phyloP scores from a whole-genome alignment of 2,329 filamentous ascomycete species.

The Elsinoe ampelina region DNA sequence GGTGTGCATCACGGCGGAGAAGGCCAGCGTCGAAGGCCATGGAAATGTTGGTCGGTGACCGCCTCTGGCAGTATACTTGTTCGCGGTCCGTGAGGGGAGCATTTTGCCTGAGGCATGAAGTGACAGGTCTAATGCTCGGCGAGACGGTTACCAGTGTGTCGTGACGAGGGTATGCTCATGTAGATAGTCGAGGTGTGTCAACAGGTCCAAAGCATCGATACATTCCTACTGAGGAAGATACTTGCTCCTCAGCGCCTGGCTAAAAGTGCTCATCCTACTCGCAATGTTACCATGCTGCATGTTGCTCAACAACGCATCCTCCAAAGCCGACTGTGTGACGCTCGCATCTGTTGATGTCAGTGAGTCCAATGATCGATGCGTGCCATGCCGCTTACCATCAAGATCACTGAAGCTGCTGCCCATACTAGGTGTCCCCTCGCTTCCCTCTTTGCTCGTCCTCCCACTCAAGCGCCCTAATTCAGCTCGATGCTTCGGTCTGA shows the following conservation, averaged over 20 bases:
- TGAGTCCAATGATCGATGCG: background rate
- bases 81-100: too few species aligned
- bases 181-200: too few species aligned
- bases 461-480: constrained; percentile 51
- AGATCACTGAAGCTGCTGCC: constrained; percentile 81
- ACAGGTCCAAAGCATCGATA: background rate
- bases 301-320: constrained; percentile 66
- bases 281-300: constrained; percentile 49
- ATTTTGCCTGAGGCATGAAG: too few species aligned
- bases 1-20: too few species aligned
- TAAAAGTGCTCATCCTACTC: constrained; percentile 56
- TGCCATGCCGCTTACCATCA: constrained; percentile 46
- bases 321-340: constrained; percentile 69
- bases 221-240: constrained; percentile 13
- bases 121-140: too few species aligned
- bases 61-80: too few species aligned
- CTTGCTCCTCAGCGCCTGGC: constrained; percentile 47
- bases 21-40: too few species aligned
- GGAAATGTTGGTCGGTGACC: too few species aligned
- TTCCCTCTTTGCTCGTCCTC: constrained; percentile 49
- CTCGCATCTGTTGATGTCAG: constrained; percentile 52
- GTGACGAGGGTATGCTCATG: too few species aligned
- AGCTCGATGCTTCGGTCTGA: constrained; percentile 47
- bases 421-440: constrained; percentile 69
- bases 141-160: too few species aligned